A percentile compares a stretch with the other conserved stretches of the same genome.
Conservation (phyloP, 2,329 filamentous ascomycete genomes). For the Pseudomassariella vexata region DNA sequence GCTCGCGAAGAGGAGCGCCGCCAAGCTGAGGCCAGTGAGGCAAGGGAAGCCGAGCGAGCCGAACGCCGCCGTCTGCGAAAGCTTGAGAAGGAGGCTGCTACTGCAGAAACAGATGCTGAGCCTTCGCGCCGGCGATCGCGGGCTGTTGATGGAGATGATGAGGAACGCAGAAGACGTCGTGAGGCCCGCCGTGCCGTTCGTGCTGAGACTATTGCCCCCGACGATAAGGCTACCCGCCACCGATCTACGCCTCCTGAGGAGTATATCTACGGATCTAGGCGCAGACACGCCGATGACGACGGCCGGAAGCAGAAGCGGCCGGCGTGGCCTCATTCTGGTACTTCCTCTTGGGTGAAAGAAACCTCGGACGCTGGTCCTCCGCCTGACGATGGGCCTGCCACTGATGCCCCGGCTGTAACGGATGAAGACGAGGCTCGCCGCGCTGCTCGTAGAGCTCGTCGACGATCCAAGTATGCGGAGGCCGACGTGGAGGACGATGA, state of each 20-base stretch:
- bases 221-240: conserved; percentile 33
- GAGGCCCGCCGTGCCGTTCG: conserved; percentile 44
- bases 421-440: conserved; percentile 45
- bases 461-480: conserved; percentile 37
- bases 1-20: conserved; percentile 46
- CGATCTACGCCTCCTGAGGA: conserved; percentile 38
- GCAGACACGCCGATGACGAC: conserved; percentile 27
- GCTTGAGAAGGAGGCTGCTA: conserved; percentile 36
- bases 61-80: conserved; percentile 31
- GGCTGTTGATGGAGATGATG: conserved; percentile 40
- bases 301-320: conserved; percentile 23
- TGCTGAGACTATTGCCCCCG: conserved; percentile 20
- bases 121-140: conserved; percentile 45
- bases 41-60: conserved; percentile 32
- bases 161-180: conserved; percentile 46
- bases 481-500: conserved; percentile 34
- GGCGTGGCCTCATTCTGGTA: conserved; percentile 58
- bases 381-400: conserved; percentile 34
- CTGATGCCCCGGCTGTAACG: conserved; percentile 28
- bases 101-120: conserved; percentile 41
- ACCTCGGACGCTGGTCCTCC: conserved; percentile 57
- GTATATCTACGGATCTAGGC: conserved; percentile 36
- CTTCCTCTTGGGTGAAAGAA: conserved; percentile 62
- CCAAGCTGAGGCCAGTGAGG: conserved; percentile 36
- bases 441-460: conserved; percentile 40